phyloP scores from a whole-genome alignment of 805 yeast genomes.

The Hanseniaspora pseudoguilliermondii region DNA sequence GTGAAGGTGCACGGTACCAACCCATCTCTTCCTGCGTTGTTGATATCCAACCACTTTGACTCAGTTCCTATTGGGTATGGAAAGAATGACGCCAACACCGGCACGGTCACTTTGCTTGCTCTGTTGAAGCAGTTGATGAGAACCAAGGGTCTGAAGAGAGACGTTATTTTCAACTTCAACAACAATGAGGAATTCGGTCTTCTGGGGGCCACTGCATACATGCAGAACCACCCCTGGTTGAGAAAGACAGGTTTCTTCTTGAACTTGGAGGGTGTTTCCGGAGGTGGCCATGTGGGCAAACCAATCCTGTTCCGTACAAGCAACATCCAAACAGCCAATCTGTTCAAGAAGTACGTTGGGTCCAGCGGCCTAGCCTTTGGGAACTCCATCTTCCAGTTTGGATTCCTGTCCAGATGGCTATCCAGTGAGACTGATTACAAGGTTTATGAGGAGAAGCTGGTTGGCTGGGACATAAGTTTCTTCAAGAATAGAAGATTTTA shows the following conservation, averaged over 20 bases:
- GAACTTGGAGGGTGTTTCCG: slow-evolving; percentile 86
- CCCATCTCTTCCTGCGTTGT: slow-evolving; percentile 49
- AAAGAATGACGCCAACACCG: slow-evolving; percentile 86
- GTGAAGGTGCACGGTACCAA: slow-evolving; percentile 56
- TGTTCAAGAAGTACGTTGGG: slow-evolving; percentile 39
- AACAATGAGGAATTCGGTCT: slow-evolving; percentile 84
- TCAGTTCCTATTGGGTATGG: slow-evolving; percentile 81
- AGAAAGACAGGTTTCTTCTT: slow-evolving; percentile 48
- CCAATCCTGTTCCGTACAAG: slow-evolving; percentile 76
- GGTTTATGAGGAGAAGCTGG: slow-evolving; percentile 44
- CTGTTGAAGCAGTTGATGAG: slow-evolving; percentile 37
- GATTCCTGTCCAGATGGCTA: slow-evolving; percentile 59
- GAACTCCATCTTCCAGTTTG: slow-evolving; percentile 70
- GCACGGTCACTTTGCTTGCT: slow-evolving; percentile 69
- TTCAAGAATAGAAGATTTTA: slow-evolving; percentile 72
- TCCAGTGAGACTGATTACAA: slow-evolving; percentile 78
- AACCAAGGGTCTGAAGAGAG: slow-evolving; percentile 47
- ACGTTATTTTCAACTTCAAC: slow-evolving; percentile 72
- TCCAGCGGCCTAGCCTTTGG: slow-evolving; percentile 53
- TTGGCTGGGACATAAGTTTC: slow-evolving; percentile 86
- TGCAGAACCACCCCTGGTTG: slow-evolving; percentile 57
- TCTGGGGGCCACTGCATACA: slow-evolving; percentile 63
- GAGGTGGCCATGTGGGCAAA: slow-evolving; percentile 52
- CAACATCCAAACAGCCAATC: slow-evolving; percentile 55
- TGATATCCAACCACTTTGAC: slow-evolving; percentile 79